phyloP scores from a whole-genome alignment of 129 eudicot genomes.

The Tagetes patula region DNA sequence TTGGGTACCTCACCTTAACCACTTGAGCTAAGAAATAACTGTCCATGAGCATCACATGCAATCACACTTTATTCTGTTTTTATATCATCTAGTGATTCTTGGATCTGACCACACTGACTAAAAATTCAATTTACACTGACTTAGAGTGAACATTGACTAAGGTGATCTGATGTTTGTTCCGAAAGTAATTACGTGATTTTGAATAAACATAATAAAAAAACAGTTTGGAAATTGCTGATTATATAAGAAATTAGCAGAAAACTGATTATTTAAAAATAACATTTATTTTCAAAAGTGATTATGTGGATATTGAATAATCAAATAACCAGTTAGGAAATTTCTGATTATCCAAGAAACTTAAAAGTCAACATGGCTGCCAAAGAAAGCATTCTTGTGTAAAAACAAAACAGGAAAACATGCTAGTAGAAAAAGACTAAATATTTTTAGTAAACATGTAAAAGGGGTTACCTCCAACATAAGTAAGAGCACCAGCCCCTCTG shows the following conservation, averaged over 20 bases:
- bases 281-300: too few species aligned
- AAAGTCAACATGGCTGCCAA: too few species aligned
- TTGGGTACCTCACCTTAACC: too few species aligned
- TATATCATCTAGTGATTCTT: neutral
- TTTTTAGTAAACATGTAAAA: slow-evolving; percentile 2
- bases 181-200: slow-evolving; percentile 1
- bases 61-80: too few species aligned
- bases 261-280: neutral
- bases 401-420: too few species aligned
- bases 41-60: neutral
- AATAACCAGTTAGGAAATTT: too few species aligned
- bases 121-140: neutral
- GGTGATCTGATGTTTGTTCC: neutral
- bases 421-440: too few species aligned
- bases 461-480: slow-evolving; percentile 42
- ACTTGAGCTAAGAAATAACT: neutral
- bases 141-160: neutral
- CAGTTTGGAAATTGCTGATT: neutral
- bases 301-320: too few species aligned
- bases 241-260: neutral
- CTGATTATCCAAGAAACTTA: too few species aligned
- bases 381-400: too few species aligned
- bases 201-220: neutral
- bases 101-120: neutral
- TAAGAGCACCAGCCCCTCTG: slow-evolving; percentile 30